Evolutionary conservation across 768 basidiomycete species (phyloP), one percentile per base, ranked within the genome.

Genomic region (Boletus vinaceobasis): DNA sequence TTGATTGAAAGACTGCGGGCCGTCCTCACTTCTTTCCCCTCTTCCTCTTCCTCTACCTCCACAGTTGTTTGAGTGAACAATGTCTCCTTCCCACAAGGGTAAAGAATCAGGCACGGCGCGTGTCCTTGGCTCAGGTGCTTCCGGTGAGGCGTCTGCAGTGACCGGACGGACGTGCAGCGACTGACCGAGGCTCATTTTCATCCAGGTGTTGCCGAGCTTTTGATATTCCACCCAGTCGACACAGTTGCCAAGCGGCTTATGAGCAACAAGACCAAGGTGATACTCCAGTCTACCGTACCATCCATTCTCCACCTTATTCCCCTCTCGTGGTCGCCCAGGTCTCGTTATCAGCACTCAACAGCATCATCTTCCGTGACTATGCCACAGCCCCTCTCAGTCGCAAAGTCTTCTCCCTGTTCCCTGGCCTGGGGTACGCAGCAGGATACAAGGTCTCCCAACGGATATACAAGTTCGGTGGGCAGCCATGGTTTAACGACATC

Each of bases 231-330:
- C 70, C 94, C 94, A 19, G 90, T 93, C 23, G 94, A 99, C 74
- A 99, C 97, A 1, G 86, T 98, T 51, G 93, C 97, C n/a, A 99
- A 99, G 73, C 88, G 96, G 35, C 73, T 99, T 49, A 99, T 99
- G 96, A 95, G 92, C 71, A 97, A 98, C 83, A 94, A 94, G 77
- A 78, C 79, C 58, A 90, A 88, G 80, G 91, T 86, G 53, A 8
- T 14, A 14, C 21, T 4, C 37, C 10, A 10, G 5, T 40, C 27
- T 11, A 40, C 26, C 15, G 4, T 31, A 11, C 19, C 15, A 1
- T 38, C 19, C 40, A 23, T 37, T 21, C 39, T 13, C 36, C 42
- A 11, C 3, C 48, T 42, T 21, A 50, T 26, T 42, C 49, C 46
- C 5, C 21, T 33, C 26, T 27, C 17, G 32, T 36, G 35, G 14